Percentiles rank a stretch among this genome's conserved stretches.
These are phyloP conservation scores for Epichloe hybrida DNA, from an alignment of 2,329 filamentous ascomycete genomes.

Conservation along the genomic window DNA sequence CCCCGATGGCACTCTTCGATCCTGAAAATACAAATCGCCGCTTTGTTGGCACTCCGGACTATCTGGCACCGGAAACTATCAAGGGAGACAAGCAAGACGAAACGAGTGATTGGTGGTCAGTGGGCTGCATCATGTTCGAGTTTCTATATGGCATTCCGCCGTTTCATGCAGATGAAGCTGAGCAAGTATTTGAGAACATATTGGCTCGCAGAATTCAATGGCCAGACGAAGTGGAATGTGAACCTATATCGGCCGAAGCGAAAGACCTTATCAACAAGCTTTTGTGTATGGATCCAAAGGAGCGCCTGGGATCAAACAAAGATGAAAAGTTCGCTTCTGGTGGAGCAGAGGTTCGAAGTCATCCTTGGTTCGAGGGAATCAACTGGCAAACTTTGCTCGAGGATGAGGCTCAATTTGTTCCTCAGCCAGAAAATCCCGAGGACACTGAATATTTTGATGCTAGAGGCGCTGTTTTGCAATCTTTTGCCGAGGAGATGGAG, in stretches of 20 bases:
- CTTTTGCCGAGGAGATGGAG: constrained; percentile 88
- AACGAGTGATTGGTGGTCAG: constrained; percentile 98
- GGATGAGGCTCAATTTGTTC: constrained; percentile 91
- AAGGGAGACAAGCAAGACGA: constrained; percentile 92
- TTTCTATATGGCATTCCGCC: constrained; percentile 88
- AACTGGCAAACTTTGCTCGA: constrained; percentile 88
- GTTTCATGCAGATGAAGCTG: constrained; percentile 80
- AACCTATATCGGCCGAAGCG: constrained; percentile 65
- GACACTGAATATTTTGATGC: constrained; percentile 97
- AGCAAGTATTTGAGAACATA: constrained; percentile 95
- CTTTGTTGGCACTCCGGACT: constrained; percentile 95
- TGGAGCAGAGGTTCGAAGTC: constrained; percentile 79
- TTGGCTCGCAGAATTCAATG: constrained; percentile 79
- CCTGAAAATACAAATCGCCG: constrained; percentile 84
- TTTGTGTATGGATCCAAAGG: constrained; percentile 68
- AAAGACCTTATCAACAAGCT: constrained; percentile 91
- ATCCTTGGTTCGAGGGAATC: constrained; percentile 80
- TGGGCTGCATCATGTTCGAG: constrained; percentile 97
- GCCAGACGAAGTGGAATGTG: constrained; percentile 70
- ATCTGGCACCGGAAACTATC: constrained; percentile 92
- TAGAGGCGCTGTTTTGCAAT: constrained; percentile 79
- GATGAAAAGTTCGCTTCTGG: constrained; percentile 73
- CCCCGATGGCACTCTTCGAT: constrained; percentile 89
- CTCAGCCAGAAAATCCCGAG: constrained; percentile 82
- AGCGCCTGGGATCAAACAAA: constrained; percentile 73